These are phyloP conservation scores for Francoa sonchifolia DNA, from an alignment of 441 rosid genomes.

Conservation along the genomic window DNA sequence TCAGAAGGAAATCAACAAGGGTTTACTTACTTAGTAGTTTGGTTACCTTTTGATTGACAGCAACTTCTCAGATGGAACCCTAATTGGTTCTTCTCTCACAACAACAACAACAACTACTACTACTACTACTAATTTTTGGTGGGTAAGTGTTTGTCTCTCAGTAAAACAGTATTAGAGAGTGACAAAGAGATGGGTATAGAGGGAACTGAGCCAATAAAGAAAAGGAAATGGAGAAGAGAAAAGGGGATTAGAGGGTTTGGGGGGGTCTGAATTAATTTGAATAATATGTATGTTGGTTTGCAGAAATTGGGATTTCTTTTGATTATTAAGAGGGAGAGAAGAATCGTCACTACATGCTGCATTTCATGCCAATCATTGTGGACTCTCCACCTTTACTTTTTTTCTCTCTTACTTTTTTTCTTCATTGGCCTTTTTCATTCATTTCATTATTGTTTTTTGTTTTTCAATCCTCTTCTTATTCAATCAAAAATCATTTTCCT, in stretches of 20 bases:
- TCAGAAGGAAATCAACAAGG: not conserved
- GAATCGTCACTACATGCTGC: conserved; percentile 72
- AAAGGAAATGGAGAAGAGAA: not conserved
- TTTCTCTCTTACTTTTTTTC: not conserved
- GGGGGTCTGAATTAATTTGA: too few species aligned
- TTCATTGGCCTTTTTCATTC: too few species aligned
- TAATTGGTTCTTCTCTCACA: not conserved
- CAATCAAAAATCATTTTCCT: too few species aligned
- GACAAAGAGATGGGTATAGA: not conserved
- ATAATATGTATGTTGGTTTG: conserved; percentile 4
- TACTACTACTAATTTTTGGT: not conserved
- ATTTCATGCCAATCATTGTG: conserved; percentile 61
- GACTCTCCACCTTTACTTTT: conserved; percentile 32
- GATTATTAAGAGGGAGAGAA: conserved; percentile 59
- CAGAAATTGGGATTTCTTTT: conserved; percentile 55
- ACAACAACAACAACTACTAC: not conserved
- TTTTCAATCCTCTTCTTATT: too few species aligned
- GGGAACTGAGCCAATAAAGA: not conserved
- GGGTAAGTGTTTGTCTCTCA: not conserved
- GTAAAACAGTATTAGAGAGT: not conserved
- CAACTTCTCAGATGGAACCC: not conserved
- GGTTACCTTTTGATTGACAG: not conserved
- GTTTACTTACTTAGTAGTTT: not conserved
- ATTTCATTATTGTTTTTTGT: not conserved
- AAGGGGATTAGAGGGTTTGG: conserved; percentile 1